Conservation (phyloP, 2,329 filamentous ascomycete species). For the Neophaeococcomyces mojaviensis region DNA sequence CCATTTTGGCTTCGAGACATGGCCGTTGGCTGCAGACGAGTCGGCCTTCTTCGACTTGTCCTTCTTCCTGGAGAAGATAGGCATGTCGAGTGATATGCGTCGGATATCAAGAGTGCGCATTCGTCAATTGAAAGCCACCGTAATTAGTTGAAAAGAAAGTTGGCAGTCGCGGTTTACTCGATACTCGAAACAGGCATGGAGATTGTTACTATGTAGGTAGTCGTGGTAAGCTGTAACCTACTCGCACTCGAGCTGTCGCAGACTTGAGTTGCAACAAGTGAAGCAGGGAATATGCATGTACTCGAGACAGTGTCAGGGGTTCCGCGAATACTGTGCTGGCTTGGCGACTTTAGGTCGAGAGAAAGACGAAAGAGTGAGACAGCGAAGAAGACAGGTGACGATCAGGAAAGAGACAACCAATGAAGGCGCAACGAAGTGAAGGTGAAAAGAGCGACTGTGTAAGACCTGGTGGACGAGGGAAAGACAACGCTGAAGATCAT, state of each 20-base stretch:
- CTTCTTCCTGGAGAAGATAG: slow-evolving; percentile 63
- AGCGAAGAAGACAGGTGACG: background rate
- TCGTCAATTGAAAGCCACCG: background rate
- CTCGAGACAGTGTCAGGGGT: slow-evolving; percentile 7
- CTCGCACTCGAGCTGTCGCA: background rate
- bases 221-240: background rate
- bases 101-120: slow-evolving; percentile 7
- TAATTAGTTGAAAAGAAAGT: background rate
- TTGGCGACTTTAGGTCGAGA: background rate
- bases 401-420: no score
- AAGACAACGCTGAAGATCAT: background rate
- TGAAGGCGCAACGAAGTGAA: background rate
- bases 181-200: background rate
- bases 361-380: background rate
- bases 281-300: slow-evolving; percentile 9
- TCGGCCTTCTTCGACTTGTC: slow-evolving; percentile 53
- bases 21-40: slow-evolving; percentile 43
- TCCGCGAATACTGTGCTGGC: slow-evolving; percentile 1
- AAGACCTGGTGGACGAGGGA: background rate
- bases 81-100: slow-evolving; percentile 33
- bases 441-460: background rate
- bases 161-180: background rate
- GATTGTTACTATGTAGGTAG: background rate
- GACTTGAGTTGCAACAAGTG: background rate
- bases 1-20: slow-evolving; percentile 67